Conservation (phyloP, 1,139 yeast species). For the Magnusiomyces tetraspermus region DNA sequence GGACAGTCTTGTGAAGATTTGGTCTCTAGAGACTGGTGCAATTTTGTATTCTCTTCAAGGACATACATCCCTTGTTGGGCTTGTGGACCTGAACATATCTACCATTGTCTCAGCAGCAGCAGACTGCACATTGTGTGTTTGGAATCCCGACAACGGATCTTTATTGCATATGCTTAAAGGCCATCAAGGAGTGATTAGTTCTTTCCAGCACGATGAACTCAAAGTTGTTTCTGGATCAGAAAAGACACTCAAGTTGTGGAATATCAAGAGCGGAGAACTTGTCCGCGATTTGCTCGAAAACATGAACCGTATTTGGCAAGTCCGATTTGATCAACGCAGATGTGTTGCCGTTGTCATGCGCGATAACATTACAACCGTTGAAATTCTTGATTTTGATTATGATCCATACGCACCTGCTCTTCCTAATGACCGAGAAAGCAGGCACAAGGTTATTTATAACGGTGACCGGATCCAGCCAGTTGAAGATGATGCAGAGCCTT, state of each 20-base stretch:
- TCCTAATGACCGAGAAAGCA: background rate
- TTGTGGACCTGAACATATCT: conserved; percentile 66
- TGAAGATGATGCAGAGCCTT: no score
- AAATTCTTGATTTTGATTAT: conserved; percentile 71
- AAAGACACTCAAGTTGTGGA: conserved; percentile 73
- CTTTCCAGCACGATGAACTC: conserved; percentile 83
- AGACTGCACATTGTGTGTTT: conserved; percentile 78
- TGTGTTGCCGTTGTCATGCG: conserved; percentile 92
- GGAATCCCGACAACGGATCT: conserved; percentile 81
- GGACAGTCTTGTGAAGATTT: conserved; percentile 80
- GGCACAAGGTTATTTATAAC: background rate
- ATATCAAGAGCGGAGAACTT: conserved; percentile 65
- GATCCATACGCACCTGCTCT: conserved; percentile 22
- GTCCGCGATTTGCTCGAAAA: conserved; percentile 68
- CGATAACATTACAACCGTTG: conserved; percentile 58
- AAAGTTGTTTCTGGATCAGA: conserved; percentile 86
- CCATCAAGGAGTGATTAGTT: conserved; percentile 82
- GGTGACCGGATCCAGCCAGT: background rate
- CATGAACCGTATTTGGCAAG: conserved; percentile 88
- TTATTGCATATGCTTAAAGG: conserved; percentile 66
- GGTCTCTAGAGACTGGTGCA: conserved; percentile 78
- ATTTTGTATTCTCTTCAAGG: conserved; percentile 63
- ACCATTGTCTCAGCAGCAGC: conserved; percentile 95
- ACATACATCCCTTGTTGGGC: conserved; percentile 82
- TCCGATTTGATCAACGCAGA: conserved; percentile 69